Evolutionary conservation across 2,329 filamentous ascomycete species (phyloP), one percentile per base, ranked within the genome.

Genomic region (Apiospora sp.): DNA sequence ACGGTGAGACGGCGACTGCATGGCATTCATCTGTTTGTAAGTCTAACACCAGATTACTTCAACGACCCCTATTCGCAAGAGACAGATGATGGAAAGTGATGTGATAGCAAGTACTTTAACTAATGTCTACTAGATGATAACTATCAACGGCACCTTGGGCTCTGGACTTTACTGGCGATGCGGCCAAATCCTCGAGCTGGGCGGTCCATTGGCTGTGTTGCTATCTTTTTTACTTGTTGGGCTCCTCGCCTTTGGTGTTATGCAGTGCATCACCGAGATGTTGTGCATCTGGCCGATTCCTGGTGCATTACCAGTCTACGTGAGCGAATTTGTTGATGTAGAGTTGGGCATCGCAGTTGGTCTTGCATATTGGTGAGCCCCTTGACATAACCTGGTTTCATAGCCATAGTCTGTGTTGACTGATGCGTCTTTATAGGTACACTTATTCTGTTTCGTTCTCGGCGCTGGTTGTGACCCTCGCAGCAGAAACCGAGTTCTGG

Each of bases 261-360:
- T 78, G 77, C 78, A 81, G 67, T 80, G 78, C 70, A 77, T 80
- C 49, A 77, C 78, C 27, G 79, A 81, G 61, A 74, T 81, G 71
- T 73, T 80, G 14, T 81, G 79, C 72, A 78, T 81, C 27, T 81
- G 79, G 79, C 79, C 80, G 6, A 75, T 82, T 19, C 79, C 80
- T 0, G 80, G 80, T 30, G 80, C 80, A 2, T 46, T 82, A 30
- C 77, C 77, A 7, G 76, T 79, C 58, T 82, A 79, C 58, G 79
- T 81, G 13, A 76, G 79, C 70, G 78, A 79, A 70, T 82, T 81
- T 71, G 77, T 82, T 12, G 79, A 82, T 54, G 74, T 72, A 13
- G 80, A 81, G 49, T 73, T 82, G n/a, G 80, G 79, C 7, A 79
- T 81, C 37, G 76, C 76, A 7, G 77, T 81, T 27, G 80, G 80